Evolutionary conservation across 1,284 basidiomycete species (phyloP).

Genomic region (Mycena sp.): DNA sequence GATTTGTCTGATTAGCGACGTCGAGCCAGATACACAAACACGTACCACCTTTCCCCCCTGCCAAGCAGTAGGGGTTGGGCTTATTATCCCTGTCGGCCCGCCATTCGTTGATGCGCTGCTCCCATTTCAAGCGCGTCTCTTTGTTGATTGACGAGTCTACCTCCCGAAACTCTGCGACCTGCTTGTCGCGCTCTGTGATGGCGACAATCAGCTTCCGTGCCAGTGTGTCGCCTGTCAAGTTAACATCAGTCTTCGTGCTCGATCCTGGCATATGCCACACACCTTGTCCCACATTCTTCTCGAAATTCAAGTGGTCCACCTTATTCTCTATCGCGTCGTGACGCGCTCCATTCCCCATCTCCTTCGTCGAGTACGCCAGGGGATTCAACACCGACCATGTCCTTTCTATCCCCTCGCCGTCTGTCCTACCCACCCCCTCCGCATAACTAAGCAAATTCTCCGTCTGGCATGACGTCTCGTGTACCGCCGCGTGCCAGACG

Average conservation of each 20-base stretch:
- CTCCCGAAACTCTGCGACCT: no score
- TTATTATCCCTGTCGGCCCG: no score
- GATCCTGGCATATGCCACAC: background rate
- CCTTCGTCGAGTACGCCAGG: slow-evolving; percentile 38
- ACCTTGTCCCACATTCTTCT: slow-evolving; percentile 37
- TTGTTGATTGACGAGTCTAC: no score
- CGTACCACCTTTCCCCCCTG: no score
- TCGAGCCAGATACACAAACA: background rate
- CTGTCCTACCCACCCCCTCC: slow-evolving; percentile 40
- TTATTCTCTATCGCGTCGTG: slow-evolving; percentile 42
- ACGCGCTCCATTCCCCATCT: slow-evolving; percentile 41
- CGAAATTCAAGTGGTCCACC: slow-evolving; percentile 35
- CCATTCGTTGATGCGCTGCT: no score
- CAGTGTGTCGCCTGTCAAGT: background rate
- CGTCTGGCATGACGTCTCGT: slow-evolving; percentile 39
- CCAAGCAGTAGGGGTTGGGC: no score
- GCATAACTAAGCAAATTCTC: slow-evolving; percentile 38
- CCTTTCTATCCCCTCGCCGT: slow-evolving; percentile 44
- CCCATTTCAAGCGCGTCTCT: no score
- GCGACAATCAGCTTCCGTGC: slow-evolving; percentile 7
- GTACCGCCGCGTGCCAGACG: slow-evolving; percentile 42
- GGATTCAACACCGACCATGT: slow-evolving; percentile 42
- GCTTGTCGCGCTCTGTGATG: no score
- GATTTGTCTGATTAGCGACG: background rate
- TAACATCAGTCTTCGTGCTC: background rate